Percentiles rank a stretch among this genome's conserved stretches.
These are phyloP conservation scores for Penicillium sp. DNA, from an alignment of 2,329 filamentous ascomycete species.

Conservation along the genomic window DNA sequence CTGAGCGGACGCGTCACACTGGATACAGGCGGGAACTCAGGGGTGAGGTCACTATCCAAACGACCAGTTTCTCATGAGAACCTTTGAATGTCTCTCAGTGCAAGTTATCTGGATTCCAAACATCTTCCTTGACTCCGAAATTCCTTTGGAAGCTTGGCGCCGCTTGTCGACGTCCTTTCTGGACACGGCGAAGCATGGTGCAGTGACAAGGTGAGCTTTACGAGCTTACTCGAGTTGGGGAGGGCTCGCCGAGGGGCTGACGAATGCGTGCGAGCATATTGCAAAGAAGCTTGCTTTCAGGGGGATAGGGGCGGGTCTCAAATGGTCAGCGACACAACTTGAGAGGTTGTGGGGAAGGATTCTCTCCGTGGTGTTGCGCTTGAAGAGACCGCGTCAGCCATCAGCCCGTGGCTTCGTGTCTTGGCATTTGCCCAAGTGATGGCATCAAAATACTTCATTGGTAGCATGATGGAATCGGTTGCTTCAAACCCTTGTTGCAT, in stretches of 20 bases:
- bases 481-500: too few relatives aligned
- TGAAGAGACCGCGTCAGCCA: neutral
- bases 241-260: neutral
- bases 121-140: neutral
- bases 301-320: too few relatives aligned
- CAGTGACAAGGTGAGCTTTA: constrained; percentile 1
- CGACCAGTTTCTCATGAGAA: neutral
- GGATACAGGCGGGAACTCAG: neutral
- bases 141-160: constrained; percentile 11
- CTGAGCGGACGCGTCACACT: constrained; percentile 4
- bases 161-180: constrained; percentile 11
- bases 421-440: neutral
- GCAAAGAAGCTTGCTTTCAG: neutral
- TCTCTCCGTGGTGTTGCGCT: neutral
- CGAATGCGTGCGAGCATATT: constrained; percentile 1
- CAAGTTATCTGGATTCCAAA: neutral
- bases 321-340: neutral
- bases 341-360: neutral
- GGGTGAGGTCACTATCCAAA: neutral
- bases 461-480: too few relatives aligned
- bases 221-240: constrained; percentile 17
- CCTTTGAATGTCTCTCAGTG: neutral
- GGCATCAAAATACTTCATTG: too few relatives aligned
- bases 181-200: neutral
- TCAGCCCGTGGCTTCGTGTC: neutral